These are phyloP conservation scores for Wickerhamomyces pijperi DNA, from an alignment of 805 yeast genomes.

Conservation along the genomic window DNA sequence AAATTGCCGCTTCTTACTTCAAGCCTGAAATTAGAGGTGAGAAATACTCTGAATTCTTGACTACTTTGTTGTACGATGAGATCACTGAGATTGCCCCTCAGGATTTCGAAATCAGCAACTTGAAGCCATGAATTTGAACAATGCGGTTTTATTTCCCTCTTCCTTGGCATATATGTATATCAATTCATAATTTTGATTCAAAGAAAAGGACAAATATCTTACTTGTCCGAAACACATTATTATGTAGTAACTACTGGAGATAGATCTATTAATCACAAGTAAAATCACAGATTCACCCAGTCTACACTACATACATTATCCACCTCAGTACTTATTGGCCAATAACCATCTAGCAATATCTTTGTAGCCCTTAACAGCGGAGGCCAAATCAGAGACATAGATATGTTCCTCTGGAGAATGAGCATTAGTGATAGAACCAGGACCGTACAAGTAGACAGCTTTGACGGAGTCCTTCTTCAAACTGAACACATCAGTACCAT, in stretches of 20 bases:
- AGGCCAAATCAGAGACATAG: constrained; percentile 31
- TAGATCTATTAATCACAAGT: too few relatives aligned
- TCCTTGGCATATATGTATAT: too few relatives aligned
- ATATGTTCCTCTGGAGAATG: constrained; percentile 49
- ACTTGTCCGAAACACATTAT: too few relatives aligned
- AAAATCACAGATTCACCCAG: too few relatives aligned
- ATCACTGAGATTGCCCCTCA: constrained; percentile 16
- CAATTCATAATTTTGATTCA: too few relatives aligned
- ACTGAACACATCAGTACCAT: constrained; percentile 43
- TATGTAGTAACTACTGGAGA: too few relatives aligned
- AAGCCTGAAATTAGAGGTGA: constrained; percentile 63
- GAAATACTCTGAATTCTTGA: constrained; percentile 64
- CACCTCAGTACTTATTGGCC: too few relatives aligned
- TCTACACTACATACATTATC: too few relatives aligned
- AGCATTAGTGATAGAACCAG: constrained; percentile 53
- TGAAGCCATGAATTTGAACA: not conserved
- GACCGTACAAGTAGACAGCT: constrained; percentile 47
- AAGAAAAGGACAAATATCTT: too few relatives aligned
- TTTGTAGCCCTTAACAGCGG: constrained; percentile 45
- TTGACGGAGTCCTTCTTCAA: constrained; percentile 18
- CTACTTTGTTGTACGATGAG: constrained; percentile 66
- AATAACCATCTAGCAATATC: constrained; percentile 10
- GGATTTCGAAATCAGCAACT: not conserved
- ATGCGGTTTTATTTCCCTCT: too few relatives aligned
- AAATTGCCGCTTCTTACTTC: constrained; percentile 57